Evolutionary conservation across 805 yeast species (phyloP).

Genomic region (Kuraishia cidri): DNA sequence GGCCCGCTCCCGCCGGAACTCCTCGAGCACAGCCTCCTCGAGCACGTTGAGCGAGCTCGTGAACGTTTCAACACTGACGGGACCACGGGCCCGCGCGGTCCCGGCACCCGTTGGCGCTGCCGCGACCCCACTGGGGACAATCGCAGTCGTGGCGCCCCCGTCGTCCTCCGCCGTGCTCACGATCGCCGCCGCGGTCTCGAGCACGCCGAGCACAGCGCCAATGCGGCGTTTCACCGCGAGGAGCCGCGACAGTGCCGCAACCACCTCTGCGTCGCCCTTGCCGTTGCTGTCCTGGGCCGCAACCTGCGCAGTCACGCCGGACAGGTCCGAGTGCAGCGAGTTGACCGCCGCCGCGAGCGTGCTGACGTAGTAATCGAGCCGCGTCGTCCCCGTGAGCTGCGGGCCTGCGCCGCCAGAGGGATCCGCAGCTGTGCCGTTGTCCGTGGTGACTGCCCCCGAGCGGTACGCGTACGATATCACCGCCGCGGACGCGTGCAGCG

Average conservation of each 20-base stretch:
- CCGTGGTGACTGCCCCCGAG: slow-evolving; percentile 4
- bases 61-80: slow-evolving; percentile 14
- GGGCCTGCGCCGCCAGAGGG: no score
- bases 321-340: slow-evolving; percentile 41
- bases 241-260: slow-evolving; percentile 26
- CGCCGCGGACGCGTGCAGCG: slow-evolving; percentile 41
- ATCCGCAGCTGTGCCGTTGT: slow-evolving; percentile 10
- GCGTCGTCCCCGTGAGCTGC: slow-evolving; percentile 33
- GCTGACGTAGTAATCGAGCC: slow-evolving; percentile 60
- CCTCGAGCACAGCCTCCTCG: slow-evolving; percentile 33
- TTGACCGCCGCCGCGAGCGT: slow-evolving; percentile 49
- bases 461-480: slow-evolving; percentile 30
- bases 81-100: slow-evolving; percentile 4
- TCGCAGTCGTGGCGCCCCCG: slow-evolving; percentile 5
- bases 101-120: slow-evolving; percentile 7
- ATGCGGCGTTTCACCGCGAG: slow-evolving; percentile 36
- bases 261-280: slow-evolving; percentile 5
- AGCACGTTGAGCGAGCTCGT: slow-evolving; percentile 31
- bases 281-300: slow-evolving; percentile 1
- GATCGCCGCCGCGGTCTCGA: slow-evolving; percentile 33
- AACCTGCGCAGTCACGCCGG: slow-evolving; percentile 18
- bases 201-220: slow-evolving; percentile 31
- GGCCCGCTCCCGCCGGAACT: slow-evolving; percentile 20
- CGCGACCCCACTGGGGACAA: neutral
- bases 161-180: slow-evolving; percentile 23